These are phyloP conservation scores for Cytospora piceicola DNA, from an alignment of 2,329 filamentous ascomycete species.

Conservation along the genomic window DNA sequence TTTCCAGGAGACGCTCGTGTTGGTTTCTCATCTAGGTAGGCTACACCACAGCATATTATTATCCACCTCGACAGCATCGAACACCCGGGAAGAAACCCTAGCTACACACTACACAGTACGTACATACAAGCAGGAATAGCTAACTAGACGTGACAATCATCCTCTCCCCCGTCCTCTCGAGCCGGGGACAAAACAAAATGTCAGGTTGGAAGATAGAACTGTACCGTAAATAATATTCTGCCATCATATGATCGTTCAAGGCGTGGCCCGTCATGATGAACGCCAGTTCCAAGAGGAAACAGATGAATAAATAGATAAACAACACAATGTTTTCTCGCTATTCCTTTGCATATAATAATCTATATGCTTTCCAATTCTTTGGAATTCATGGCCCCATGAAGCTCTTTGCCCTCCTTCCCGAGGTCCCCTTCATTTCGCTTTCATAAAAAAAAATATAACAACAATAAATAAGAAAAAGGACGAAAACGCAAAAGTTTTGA, in stretches of 20 bases:
- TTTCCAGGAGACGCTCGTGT: background rate
- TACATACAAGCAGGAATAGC: background rate
- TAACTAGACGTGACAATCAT: background rate
- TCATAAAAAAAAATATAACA: background rate
- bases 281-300: constrained; percentile 14
- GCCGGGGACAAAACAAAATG: too few species aligned
- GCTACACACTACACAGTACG: constrained; percentile 13
- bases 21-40: constrained; percentile 5
- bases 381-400: background rate
- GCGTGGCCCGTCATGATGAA: constrained; percentile 28
- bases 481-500: constrained; percentile 2
- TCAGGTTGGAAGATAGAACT: constrained; percentile 10
- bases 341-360: constrained; percentile 25
- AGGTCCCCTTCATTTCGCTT: background rate
- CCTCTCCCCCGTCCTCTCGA: background rate
- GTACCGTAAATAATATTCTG: constrained; percentile 26
- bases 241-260: constrained; percentile 29
- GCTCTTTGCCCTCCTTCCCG: background rate
- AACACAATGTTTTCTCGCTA: constrained; percentile 12
- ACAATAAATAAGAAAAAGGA: too few species aligned
- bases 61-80: background rate
- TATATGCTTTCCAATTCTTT: constrained; percentile 13
- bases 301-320: too few species aligned
- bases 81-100: background rate
- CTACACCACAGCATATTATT: constrained; percentile 7